phyloP scores from a whole-genome alignment of 139 green algal species.

The Closterium sp. region DNA sequence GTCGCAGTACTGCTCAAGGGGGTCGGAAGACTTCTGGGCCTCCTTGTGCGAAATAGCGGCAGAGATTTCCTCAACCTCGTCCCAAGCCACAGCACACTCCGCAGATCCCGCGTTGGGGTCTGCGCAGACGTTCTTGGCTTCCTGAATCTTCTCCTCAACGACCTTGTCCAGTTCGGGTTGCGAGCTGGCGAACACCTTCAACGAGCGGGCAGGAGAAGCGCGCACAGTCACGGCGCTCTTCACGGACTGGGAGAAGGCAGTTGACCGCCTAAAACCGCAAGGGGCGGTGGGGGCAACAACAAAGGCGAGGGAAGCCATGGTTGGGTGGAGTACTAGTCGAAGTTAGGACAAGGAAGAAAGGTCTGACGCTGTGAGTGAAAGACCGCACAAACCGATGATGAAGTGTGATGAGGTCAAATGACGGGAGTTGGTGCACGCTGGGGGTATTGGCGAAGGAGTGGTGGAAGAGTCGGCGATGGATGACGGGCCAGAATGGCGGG shows the following conservation, averaged over 20 bases:
- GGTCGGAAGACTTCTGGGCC: slow-evolving; percentile 44
- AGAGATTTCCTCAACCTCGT: slow-evolving; percentile 60
- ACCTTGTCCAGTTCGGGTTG: slow-evolving; percentile 14
- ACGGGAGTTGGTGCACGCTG: not conserved
- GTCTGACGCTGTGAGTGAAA: not conserved
- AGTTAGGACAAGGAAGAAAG: not conserved
- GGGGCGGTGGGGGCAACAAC: not conserved
- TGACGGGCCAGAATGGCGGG: not conserved
- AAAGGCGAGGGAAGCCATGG: not conserved
- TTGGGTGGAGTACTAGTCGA: not conserved
- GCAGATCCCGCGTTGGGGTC: slow-evolving; percentile 25
- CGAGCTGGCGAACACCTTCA: not conserved
- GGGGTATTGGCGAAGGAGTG: not conserved
- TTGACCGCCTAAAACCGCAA: not conserved
- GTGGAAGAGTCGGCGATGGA: not conserved
- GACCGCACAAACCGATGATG: no score
- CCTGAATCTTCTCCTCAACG: slow-evolving; percentile 1
- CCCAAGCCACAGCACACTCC: slow-evolving; percentile 54
- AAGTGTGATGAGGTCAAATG: no score
- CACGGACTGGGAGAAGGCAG: not conserved
- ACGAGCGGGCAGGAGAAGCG: not conserved
- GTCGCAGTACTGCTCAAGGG: slow-evolving; percentile 66
- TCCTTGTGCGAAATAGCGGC: slow-evolving; percentile 38
- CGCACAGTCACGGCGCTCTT: not conserved
- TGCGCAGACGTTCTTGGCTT: slow-evolving; percentile 41